Evolutionary conservation across 2,329 filamentous ascomycete genomes (phyloP).

Genomic region (Diplodia sapinea): DNA sequence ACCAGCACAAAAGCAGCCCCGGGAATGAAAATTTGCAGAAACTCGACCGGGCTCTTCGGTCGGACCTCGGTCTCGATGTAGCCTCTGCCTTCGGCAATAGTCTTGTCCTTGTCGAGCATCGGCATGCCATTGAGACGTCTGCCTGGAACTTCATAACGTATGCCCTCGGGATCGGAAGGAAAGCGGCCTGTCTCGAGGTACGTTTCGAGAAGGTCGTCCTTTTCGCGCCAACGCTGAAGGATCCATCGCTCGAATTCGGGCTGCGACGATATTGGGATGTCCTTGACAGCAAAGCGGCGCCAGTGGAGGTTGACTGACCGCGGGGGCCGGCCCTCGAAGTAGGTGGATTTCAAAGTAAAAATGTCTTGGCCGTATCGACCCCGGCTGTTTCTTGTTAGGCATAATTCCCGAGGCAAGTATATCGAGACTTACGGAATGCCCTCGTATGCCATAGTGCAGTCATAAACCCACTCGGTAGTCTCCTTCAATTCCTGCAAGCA

Average conservation of each 20-base stretch:
- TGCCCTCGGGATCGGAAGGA: constrained; percentile 63
- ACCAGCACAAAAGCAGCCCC: constrained; percentile 11
- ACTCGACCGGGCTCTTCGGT: constrained; percentile 48
- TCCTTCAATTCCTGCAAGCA: constrained; percentile 76
- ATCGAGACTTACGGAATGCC: constrained; percentile 76
- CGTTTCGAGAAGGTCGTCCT: constrained; percentile 83
- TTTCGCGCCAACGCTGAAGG: constrained; percentile 83
- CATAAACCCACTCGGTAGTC: constrained; percentile 82
- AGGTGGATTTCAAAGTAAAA: constrained; percentile 84
- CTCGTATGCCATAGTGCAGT: constrained; percentile 95
- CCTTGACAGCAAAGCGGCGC: constrained; percentile 79
- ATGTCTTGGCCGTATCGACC: constrained; percentile 80
- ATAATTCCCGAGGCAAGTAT: not conserved
- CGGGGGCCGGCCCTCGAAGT: constrained; percentile 85
- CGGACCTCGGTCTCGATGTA: constrained; percentile 57
- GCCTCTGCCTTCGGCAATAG: constrained; percentile 34
- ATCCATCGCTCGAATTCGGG: constrained; percentile 83
- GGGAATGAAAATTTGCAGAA: constrained; percentile 51
- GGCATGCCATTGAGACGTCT: constrained; percentile 11
- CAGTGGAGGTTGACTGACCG: constrained; percentile 97
- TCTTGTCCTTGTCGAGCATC: constrained; percentile 19
- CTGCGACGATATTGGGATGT: constrained; percentile 78
- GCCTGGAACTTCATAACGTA: constrained; percentile 16
- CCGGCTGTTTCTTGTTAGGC: constrained; percentile 39
- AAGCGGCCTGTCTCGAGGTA: constrained; percentile 79